Conservation (phyloP, 768 basidiomycete species). For the Tricholoma sp. region DNA sequence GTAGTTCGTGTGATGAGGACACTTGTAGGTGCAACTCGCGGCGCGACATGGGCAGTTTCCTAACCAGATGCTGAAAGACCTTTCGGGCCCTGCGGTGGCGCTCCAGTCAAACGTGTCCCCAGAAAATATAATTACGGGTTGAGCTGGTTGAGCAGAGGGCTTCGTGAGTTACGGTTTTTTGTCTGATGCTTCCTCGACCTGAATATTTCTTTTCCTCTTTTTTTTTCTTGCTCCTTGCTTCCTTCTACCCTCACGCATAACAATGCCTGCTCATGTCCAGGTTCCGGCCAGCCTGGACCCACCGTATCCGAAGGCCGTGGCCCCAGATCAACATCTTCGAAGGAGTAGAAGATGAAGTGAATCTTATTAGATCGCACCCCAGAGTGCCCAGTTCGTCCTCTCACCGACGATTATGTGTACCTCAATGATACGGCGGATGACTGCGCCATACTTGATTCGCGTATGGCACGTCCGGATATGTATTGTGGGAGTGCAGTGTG, state of each 20-base stretch:
- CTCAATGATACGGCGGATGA: slow-evolving; percentile 26
- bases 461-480: too few species aligned
- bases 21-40: slow-evolving; percentile 44
- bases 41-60: slow-evolving; percentile 74
- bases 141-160: slow-evolving; percentile 70
- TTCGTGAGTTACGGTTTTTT: too few species aligned
- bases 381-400: too few species aligned
- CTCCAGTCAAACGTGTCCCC: slow-evolving; percentile 45
- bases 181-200: too few species aligned
- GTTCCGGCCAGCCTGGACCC: slow-evolving; percentile 71
- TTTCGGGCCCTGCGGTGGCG: slow-evolving; percentile 57
- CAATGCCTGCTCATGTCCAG: slow-evolving; percentile 75
- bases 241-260: neutral
- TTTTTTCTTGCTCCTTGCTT: too few species aligned
- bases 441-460: too few species aligned
- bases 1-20: neutral
- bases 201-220: too few species aligned
- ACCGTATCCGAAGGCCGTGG: slow-evolving; percentile 48
- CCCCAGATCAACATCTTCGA: slow-evolving; percentile 82
- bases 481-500: too few species aligned
- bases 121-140: slow-evolving; percentile 54
- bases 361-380: slow-evolving; percentile 37
- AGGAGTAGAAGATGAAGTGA: slow-evolving; percentile 60
- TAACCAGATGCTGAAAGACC: slow-evolving; percentile 58
- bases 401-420: too few species aligned